Base-by-base conservation (phyloP, 441 rosid species). In the Euphorbia celastroides region DNA sequence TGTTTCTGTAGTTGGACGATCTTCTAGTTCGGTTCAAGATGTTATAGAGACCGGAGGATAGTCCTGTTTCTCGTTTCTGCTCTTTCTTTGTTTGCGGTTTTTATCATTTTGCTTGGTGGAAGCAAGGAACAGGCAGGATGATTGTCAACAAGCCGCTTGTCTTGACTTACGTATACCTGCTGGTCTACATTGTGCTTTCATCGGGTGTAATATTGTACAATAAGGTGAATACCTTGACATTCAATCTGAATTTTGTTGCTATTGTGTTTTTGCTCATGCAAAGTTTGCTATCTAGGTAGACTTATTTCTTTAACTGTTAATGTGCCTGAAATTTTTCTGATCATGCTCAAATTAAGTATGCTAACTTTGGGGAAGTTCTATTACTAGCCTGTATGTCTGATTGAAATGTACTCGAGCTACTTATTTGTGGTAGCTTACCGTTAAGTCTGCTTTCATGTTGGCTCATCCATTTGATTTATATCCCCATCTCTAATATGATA, bases 171-270 rank as follows among this genome's bases (percentile, higher is more conserved):
- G 65, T 88, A 64, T 94, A 88, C 89, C 87, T 92, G 27, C 75
- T 94, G 32, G 79, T 89, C 77, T 94, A 94, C 91, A 77, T 94
- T 81, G 46, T 86, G 55, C 98, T 94, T 64, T 94, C 98, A 5
- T 94, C 98, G 7, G 97, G 85, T 61, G 98, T 94, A 66, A 94
- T 94, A 67, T 76, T 94, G 76, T 94, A 94, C 74, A 94, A 94
- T 83, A 94, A 94, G 96, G 99, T 91, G 75, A 72, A 28, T 52
- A 3, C 30, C 46, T 6, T n/a, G 13, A 25, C 57, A 14, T 51
- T 31, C 23, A 8, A 41, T 26, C 36, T 34, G 5, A 6, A 1
- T 57, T 12, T 25, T 16, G n/a, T 10, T 2, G 44, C 26, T 54
- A 34, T 11, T 5, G 17, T 23, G 19, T 62, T 67, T 14, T 32